Evolutionary conservation across 805 yeast species (phyloP).

Genomic region (Sungouiozyma intestinalis): DNA sequence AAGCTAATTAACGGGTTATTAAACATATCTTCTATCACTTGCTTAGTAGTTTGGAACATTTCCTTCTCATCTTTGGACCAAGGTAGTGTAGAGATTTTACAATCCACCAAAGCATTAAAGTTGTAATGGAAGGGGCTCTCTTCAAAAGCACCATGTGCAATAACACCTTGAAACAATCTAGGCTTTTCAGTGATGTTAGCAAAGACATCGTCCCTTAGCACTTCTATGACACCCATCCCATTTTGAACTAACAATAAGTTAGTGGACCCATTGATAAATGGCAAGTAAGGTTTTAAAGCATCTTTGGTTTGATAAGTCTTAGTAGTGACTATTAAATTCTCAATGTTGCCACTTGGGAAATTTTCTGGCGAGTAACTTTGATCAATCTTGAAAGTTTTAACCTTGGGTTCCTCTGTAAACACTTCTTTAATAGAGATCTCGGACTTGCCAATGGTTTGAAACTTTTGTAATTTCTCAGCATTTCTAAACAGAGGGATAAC

Average conservation of each 20-base stretch:
- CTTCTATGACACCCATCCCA: slow-evolving; percentile 75
- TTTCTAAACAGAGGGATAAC: slow-evolving; percentile 27
- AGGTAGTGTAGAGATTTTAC: slow-evolving; percentile 52
- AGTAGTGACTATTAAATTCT: slow-evolving; percentile 60
- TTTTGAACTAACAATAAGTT: slow-evolving; percentile 71
- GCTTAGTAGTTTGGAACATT: slow-evolving; percentile 13
- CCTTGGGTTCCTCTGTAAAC: slow-evolving; percentile 11
- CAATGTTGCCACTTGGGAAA: slow-evolving; percentile 28
- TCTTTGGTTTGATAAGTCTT: slow-evolving; percentile 64
- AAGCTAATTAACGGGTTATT: slow-evolving; percentile 23
- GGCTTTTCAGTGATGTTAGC: slow-evolving; percentile 42
- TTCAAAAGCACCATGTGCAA: slow-evolving; percentile 73
- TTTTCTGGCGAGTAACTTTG: slow-evolving; percentile 17
- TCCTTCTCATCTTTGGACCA: slow-evolving; percentile 9
- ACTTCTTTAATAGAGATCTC: slow-evolving; percentile 19
- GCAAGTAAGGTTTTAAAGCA: slow-evolving; percentile 49
- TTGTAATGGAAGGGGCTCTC: slow-evolving; percentile 30
- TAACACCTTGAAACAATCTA: slow-evolving; percentile 60
- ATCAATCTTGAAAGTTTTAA: slow-evolving; percentile 5
- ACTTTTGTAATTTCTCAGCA: slow-evolving; percentile 14
- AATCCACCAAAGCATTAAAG: slow-evolving; percentile 66
- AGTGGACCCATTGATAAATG: slow-evolving; percentile 40
- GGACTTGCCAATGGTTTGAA: slow-evolving; percentile 12
- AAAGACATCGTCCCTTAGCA: slow-evolving; percentile 45
- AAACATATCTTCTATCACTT: slow-evolving; percentile 7